A percentile compares a stretch with the other conserved stretches of the same genome.
Evolutionary conservation across 148 eudicot genomes (phyloP).

Genomic region (Linanthus parryae): DNA sequence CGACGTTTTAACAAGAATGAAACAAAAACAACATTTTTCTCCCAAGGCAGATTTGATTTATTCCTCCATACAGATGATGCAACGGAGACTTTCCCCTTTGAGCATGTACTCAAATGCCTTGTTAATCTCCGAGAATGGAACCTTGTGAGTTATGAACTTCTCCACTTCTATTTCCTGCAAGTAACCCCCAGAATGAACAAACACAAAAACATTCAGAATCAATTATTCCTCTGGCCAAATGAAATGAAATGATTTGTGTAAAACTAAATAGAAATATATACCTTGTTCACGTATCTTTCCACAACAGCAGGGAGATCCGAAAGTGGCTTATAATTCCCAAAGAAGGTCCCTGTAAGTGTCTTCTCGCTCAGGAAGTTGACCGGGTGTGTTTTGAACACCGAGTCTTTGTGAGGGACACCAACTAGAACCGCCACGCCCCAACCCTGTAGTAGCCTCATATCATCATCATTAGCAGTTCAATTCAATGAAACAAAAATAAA

Average conservation of each 20-base stretch:
- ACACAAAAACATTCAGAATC: too few relatives aligned
- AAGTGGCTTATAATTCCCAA: conserved; percentile 78
- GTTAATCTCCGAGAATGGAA: conserved; percentile 48
- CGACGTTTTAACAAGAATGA: too few relatives aligned
- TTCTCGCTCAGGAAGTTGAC: conserved; percentile 59
- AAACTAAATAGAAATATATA: conserved; percentile 2
- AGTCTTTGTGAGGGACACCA: conserved; percentile 74
- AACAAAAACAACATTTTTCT: too few relatives aligned
- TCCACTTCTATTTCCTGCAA: conserved; percentile 48
- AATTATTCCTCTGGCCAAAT: too few relatives aligned
- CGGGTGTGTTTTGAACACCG: conserved; percentile 64
- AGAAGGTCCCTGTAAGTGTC: conserved; percentile 87
- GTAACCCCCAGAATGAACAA: not conserved
- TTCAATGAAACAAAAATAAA: not conserved
- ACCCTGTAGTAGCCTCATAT: conserved; percentile 58
- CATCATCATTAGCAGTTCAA: not conserved
- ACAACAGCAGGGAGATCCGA: conserved; percentile 61
- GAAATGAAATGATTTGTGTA: not conserved
- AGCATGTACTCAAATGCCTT: conserved; percentile 55
- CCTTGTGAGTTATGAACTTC: conserved; percentile 49
- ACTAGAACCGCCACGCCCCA: conserved; percentile 91
- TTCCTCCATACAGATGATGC: conserved; percentile 17
- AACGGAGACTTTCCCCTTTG: conserved; percentile 27
- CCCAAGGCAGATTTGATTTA: too few relatives aligned
- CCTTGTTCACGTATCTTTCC: conserved; percentile 75